Percentiles rank a stretch among this genome's conserved stretches.
Evolutionary conservation across 2,329 filamentous ascomycete species (phyloP).

Genomic region (Colletotrichum sansevieriae): DNA sequence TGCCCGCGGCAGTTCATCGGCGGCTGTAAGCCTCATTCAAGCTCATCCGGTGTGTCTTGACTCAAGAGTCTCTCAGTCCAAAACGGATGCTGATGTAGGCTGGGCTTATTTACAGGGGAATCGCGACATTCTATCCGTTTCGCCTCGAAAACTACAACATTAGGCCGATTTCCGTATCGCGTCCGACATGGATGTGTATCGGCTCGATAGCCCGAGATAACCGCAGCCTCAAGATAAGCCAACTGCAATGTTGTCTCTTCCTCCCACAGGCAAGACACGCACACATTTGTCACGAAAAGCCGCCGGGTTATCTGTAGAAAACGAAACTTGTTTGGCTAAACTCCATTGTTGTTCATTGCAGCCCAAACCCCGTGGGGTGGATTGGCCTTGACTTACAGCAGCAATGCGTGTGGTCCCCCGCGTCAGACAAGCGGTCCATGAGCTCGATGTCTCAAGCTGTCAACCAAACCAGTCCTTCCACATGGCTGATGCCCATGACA

Average conservation of each 20-base stretch:
- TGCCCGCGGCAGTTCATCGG: background rate
- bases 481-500: background rate
- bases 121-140: background rate
- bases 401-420: background rate
- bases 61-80: background rate
- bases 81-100: too few species aligned
- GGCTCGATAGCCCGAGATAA: slow-evolving; percentile 16
- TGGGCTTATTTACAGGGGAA: background rate
- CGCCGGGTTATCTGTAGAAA: background rate
- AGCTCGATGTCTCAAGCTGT: background rate
- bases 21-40: background rate
- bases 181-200: background rate
- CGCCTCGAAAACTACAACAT: too few species aligned
- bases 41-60: background rate
- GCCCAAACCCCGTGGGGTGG: background rate
- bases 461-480: slow-evolving; percentile 9
- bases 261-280: background rate
- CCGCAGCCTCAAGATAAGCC: background rate
- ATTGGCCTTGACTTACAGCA: background rate
- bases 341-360: too few species aligned
- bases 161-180: too few species aligned
- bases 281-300: too few species aligned
- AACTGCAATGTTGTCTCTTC: background rate
- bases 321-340: background rate
- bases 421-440: background rate